A percentile compares a stretch with the other conserved stretches of the same genome.
Evolutionary conservation across 2,329 filamentous ascomycete genomes (phyloP).

Genomic region (Lasiodiplodia theobromae): DNA sequence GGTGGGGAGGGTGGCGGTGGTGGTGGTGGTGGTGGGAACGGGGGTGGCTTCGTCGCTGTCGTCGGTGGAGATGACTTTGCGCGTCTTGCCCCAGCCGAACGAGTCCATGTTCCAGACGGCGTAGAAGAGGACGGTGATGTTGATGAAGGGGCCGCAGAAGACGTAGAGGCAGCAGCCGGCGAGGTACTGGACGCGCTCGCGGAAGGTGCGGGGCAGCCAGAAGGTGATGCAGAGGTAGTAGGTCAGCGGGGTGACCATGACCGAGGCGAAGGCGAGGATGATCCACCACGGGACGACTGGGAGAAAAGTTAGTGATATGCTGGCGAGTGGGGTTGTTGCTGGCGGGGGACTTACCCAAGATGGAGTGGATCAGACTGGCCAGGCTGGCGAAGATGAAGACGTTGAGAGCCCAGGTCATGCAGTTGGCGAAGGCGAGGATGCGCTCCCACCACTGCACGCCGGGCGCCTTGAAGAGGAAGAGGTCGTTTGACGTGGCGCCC

Average conservation of each 20-base stretch:
- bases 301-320: background rate
- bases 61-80: slow-evolving; percentile 32
- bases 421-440: slow-evolving; percentile 55
- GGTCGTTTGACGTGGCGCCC: slow-evolving; percentile 58
- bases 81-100: slow-evolving; percentile 58
- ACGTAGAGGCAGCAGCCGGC: slow-evolving; percentile 39
- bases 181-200: slow-evolving; percentile 40
- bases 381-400: slow-evolving; percentile 37
- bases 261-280: slow-evolving; percentile 36
- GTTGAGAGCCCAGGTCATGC: slow-evolving; percentile 50
- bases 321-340: background rate
- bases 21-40: background rate
- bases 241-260: slow-evolving; percentile 41
- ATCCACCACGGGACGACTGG: slow-evolving; percentile 32
- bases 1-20: background rate
- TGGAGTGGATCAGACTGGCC: slow-evolving; percentile 37
- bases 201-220: slow-evolving; percentile 38
- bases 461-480: slow-evolving; percentile 56
- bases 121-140: slow-evolving; percentile 53
- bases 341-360: background rate
- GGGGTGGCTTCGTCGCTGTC: background rate
- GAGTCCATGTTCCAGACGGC: slow-evolving; percentile 54
- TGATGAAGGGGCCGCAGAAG: slow-evolving; percentile 49
- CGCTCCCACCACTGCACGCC: slow-evolving; percentile 54
- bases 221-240: slow-evolving; percentile 40